Percentiles rank a stretch among this genome's conserved stretches.
phyloP scores from a whole-genome alignment of 495 filamentous ascomycete species.

The Penicillium argentinense region DNA sequence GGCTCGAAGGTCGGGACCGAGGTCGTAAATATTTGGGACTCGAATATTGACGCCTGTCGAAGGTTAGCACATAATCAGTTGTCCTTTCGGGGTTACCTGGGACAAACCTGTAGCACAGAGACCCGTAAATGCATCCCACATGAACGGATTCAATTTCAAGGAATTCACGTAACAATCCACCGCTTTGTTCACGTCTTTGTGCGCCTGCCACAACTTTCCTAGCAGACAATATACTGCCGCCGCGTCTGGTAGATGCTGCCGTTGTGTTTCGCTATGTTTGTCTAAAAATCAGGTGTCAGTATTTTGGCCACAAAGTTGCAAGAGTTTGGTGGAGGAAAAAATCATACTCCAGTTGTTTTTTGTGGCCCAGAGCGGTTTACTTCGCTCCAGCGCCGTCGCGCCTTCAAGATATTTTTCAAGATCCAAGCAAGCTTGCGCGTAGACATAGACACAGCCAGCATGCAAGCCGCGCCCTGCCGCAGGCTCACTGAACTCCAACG shows the following conservation, averaged over 20 bases:
- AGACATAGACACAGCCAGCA: slow-evolving; percentile 87
- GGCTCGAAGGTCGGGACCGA: slow-evolving; percentile 64
- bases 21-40: slow-evolving; percentile 81
- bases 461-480: slow-evolving; percentile 66
- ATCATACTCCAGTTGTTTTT: slow-evolving; percentile 72
- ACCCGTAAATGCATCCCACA: slow-evolving; percentile 96
- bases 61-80: slow-evolving; percentile 15
- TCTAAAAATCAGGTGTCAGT: slow-evolving; percentile 41
- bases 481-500: slow-evolving; percentile 68
- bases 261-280: slow-evolving; percentile 65
- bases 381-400: slow-evolving; percentile 74
- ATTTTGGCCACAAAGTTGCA: not conserved
- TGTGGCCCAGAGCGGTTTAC: slow-evolving; percentile 65
- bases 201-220: slow-evolving; percentile 81
- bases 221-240: slow-evolving; percentile 77
- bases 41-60: slow-evolving; percentile 68
- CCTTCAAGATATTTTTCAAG: slow-evolving; percentile 78
- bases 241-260: slow-evolving; percentile 73
- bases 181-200: slow-evolving; percentile 78
- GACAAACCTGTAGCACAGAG: slow-evolving; percentile 67
- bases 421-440: slow-evolving; percentile 82
- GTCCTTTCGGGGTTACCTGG: slow-evolving; percentile 8
- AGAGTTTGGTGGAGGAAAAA: slow-evolving; percentile 12
- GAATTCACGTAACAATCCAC: slow-evolving; percentile 82
- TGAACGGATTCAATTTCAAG: slow-evolving; percentile 88